Percentiles rank a stretch among this genome's conserved stretches.
These are phyloP conservation scores for Medicago ruthenica DNA, from an alignment of 306 rosid genomes.

Conservation along the genomic window DNA sequence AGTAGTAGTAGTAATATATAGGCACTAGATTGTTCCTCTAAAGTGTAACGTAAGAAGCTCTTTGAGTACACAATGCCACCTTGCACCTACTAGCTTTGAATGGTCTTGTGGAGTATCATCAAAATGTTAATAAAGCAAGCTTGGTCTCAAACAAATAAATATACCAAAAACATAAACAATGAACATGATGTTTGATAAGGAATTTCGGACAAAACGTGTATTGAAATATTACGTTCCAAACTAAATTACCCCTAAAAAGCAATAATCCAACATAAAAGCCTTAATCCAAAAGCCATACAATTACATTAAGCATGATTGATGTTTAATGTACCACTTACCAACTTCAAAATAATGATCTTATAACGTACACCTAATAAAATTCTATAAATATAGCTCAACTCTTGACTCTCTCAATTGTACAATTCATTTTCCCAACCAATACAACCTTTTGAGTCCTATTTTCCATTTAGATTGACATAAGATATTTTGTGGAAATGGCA, in stretches of 20 bases:
- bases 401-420: conserved; percentile 34
- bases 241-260: no score
- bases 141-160: no score
- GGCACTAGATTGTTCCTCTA: background rate
- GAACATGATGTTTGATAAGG: no score
- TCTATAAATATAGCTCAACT: conserved; percentile 53
- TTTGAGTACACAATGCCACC: conserved; percentile 44
- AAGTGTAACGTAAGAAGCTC: conserved; percentile 31
- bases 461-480: conserved; percentile 14
- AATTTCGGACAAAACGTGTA: no score
- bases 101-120: conserved; percentile 47
- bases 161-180: no score
- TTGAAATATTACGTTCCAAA: no score
- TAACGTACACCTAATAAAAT: conserved; percentile 9
- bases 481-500: conserved; percentile 52
- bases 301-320: conserved; percentile 45
- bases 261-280: conserved; percentile 3
- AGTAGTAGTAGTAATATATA: background rate
- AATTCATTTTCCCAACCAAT: conserved; percentile 22
- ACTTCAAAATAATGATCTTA: conserved; percentile 37
- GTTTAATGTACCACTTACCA: conserved; percentile 43
- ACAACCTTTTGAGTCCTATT: conserved; percentile 28
- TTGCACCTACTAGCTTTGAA: conserved; percentile 43
- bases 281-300: conserved; percentile 45
- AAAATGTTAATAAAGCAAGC: background rate